A percentile compares a stretch with the other conserved stretches of the same genome.
These are phyloP conservation scores for Macrocybe gigantea DNA, from an alignment of 768 basidiomycete genomes.

Conservation along the genomic window DNA sequence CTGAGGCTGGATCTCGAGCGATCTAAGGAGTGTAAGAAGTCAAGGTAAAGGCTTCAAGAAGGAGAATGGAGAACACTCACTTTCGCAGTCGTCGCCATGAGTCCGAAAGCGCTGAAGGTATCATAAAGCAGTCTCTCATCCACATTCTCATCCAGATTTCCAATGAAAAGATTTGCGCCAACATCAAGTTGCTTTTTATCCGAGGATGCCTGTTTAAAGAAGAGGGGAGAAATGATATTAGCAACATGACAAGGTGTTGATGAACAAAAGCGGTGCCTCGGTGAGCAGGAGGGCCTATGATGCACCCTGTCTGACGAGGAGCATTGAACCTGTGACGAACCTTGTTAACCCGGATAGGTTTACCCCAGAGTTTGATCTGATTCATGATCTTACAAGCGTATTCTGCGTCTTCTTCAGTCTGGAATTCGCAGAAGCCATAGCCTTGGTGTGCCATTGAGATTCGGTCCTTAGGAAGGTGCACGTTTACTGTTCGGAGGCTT, in stretches of 20 bases:
- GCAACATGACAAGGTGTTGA: background rate
- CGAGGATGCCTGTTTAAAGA: constrained; percentile 72
- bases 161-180: constrained; percentile 95
- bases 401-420: constrained; percentile 98
- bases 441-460: constrained; percentile 99
- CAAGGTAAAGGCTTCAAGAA: constrained; percentile 2
- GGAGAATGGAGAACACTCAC: constrained; percentile 29
- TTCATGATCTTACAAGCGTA: constrained; percentile 99
- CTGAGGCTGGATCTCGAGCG: constrained; percentile 79
- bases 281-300: background rate
- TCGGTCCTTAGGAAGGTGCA: constrained; percentile 96
- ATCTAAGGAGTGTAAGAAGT: constrained; percentile 47
- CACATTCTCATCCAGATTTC: constrained; percentile 91
- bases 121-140: constrained; percentile 91
- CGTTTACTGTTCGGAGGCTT: constrained; percentile 61
- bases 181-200: constrained; percentile 98
- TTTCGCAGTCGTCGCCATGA: constrained; percentile 89
- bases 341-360: constrained; percentile 99
- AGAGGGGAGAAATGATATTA: constrained; percentile 2
- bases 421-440: constrained; percentile 99
- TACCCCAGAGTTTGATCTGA: constrained; percentile 98
- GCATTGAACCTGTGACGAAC: constrained; percentile 39
- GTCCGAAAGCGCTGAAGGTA: constrained; percentile 92
- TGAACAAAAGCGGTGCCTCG: background rate
- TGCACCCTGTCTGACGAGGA: background rate